These are phyloP conservation scores for Dothistroma septosporum DNA, from an alignment of 2,329 filamentous ascomycete genomes.

Conservation along the genomic window DNA sequence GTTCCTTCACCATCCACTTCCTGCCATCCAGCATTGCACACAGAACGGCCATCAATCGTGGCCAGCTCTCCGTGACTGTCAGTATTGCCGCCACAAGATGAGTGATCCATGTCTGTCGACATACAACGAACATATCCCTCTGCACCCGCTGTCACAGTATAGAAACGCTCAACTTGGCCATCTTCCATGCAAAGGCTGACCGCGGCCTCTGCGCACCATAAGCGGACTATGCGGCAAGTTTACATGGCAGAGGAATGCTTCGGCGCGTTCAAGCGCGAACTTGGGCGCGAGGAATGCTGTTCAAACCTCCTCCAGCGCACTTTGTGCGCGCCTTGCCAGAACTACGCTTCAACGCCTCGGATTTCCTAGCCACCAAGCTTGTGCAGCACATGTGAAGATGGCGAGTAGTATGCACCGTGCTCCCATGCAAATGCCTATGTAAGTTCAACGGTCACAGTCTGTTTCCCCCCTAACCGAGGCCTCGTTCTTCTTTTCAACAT, in stretches of 20 bases:
- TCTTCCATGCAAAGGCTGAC: too few relatives aligned
- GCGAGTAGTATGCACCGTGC: not conserved
- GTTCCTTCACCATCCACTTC: not conserved
- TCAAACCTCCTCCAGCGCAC: slow-evolving; percentile 7
- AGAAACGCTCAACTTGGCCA: too few relatives aligned
- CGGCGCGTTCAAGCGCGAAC: slow-evolving; percentile 3
- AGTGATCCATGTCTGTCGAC: too few relatives aligned
- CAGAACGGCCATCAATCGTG: not conserved
- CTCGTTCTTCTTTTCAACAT: slow-evolving; percentile 10
- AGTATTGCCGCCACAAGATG: too few relatives aligned
- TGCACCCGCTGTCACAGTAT: too few relatives aligned
- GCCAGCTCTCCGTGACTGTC: too few relatives aligned
- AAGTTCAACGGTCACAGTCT: slow-evolving; percentile 1
- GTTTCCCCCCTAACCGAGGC: not conserved
- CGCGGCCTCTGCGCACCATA: too few relatives aligned
- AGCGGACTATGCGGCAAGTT: not conserved
- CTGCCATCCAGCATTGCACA: not conserved
- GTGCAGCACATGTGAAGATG: slow-evolving; percentile 11
- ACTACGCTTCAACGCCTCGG: slow-evolving; percentile 9
- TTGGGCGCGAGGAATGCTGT: slow-evolving; percentile 16
- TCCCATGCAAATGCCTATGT: slow-evolving; percentile 9
- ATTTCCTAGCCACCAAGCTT: slow-evolving; percentile 11
- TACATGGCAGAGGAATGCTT: slow-evolving; percentile 13
- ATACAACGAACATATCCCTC: too few relatives aligned
- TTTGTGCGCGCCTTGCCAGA: slow-evolving; percentile 1